Base-by-base conservation (phyloP, 1,284 basidiomycete species). In the Sporisorium exsertum region DNA sequence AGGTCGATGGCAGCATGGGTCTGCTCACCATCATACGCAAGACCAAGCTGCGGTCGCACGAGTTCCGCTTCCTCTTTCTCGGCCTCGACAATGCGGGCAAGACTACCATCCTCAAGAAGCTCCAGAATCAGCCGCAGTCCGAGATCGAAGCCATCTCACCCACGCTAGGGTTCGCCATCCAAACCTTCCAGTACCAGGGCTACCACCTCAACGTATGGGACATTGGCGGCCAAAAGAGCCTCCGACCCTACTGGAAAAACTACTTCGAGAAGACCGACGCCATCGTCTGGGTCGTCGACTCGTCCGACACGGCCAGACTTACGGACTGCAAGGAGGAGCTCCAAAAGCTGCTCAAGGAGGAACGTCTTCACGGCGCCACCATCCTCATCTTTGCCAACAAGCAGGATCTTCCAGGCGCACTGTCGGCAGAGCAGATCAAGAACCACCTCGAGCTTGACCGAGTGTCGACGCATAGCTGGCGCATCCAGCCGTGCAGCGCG, bases 31-130 rank as follows among this genome's bases (percentile, higher is more conserved):
- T 99, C 85, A 98, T 99, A 75, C 89, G 96, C 65, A 99, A 99
- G 88, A 96, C 95, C 84, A 89, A 95, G 59, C 51, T 64, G 37
- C 66, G 70, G 15, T 69, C 65, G 15, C 65, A 91, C 84, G 95
- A 99, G 85, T 95, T 98, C 91, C 91, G 97, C 43, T 90, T 99
- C 60, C 89, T 99, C 47, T 99, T 99, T 87, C 91, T 99, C 93
- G 96, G 97, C n/a, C 90, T 99, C 16, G 97, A 99, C 87, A 99
- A 99, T 85, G 95, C 95, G 0, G 97, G 97, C 57, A 99, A 99
- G 88, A 98, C 97, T 3, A 99, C 96, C 0, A 97, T 99, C 77
- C 87, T 99, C 69, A 97, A 97, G 88, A 93, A 93, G 86, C 89
- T 99, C 68, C 95, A 94, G 72, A 92, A 91, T 27, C 94, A 97